Evolutionary conservation across 1,139 yeast species (phyloP).

Genomic region (Eremothecium gossypii): DNA sequence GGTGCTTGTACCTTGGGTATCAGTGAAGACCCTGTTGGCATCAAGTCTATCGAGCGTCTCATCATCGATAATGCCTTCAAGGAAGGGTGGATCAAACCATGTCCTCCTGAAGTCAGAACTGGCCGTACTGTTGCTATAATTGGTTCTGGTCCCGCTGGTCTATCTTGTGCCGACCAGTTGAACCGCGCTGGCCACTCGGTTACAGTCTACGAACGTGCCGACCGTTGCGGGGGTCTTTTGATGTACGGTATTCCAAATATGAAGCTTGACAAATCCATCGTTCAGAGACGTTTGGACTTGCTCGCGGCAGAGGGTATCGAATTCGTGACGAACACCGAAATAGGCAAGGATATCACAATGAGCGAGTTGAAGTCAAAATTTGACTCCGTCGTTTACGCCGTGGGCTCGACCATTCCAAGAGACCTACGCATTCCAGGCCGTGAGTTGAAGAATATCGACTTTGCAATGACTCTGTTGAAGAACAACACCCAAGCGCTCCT

Average conservation of each 20-base stretch:
- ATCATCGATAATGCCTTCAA: conserved; percentile 94
- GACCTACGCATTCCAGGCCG: conserved; percentile 93
- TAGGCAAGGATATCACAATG: conserved; percentile 74
- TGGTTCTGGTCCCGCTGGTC: conserved; percentile 97
- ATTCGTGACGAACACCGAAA: conserved; percentile 64
- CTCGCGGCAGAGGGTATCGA: conserved; percentile 85
- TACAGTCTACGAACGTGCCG: conserved; percentile 87
- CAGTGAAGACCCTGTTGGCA: conserved; percentile 91
- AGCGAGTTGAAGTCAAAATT: conserved; percentile 53
- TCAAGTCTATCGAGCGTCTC: conserved; percentile 91
- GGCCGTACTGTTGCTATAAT: conserved; percentile 78
- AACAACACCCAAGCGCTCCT: conserved; percentile 85
- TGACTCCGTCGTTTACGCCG: conserved; percentile 88
- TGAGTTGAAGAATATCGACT: conserved; percentile 78
- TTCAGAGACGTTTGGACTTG: conserved; percentile 86
- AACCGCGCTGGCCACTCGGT: conserved; percentile 92
- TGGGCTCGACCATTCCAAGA: conserved; percentile 94
- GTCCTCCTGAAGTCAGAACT: conserved; percentile 69
- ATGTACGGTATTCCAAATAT: conserved; percentile 99
- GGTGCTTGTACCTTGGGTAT: conserved; percentile 97
- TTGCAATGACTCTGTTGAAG: conserved; percentile 87
- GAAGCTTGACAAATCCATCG: conserved; percentile 91
- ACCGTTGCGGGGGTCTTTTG: conserved; percentile 91
- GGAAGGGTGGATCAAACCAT: conserved; percentile 91
- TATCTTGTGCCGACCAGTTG: conserved; percentile 93